Evolutionary conservation across 2,329 filamentous ascomycete species (phyloP), one percentile per base, ranked within the genome.

Genomic region (Trichophaea hybrida): DNA sequence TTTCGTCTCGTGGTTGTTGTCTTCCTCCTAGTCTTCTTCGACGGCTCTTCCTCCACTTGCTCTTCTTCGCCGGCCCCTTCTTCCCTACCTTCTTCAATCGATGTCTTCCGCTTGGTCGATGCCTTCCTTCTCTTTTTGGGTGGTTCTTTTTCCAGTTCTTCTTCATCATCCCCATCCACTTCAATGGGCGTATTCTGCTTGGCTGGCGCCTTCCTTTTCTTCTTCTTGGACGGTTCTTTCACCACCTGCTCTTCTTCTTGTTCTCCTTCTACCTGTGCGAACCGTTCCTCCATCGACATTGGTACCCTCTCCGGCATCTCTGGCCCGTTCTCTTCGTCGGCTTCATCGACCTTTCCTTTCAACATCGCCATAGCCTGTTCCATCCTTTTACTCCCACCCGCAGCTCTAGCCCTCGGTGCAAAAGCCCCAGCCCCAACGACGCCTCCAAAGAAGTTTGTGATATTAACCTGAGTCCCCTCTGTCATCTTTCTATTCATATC

Each of bases 381-480:
- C 85, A 94, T 85, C 60, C 85, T 79, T 72, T 86, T 85, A 69
- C 84, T 90, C 40, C 80, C 81, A 61, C 80, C 79, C 10, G 74
- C 77, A 32, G 75, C 72, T 59, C 76, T 80, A 64, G 83, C 82
- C 59, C 85, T 78, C 0, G 86, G 87, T 31, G 77, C 86, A 73
- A 88, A 90, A 0, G 79, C 79, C 0, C 86, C 86, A 0, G 78
- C 78, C 0, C 86, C 86, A 0, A 88, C 83, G 4, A 75, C 73
- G 0, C 91, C 91, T 10, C 82, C 80, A 71, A 97, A 96, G 72
- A 84, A 98, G 31, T 83, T 78, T n/a, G 93, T 98, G 65, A 98
- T 95, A 67, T 98, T 98, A 60, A 83, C 84, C 75, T 98, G 93
- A 15, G 91, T 97, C 5, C 93, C 93, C 73, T 97, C 93, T 33